Conservation (phyloP, 257 asterid species). For the Plantago elongata region DNA sequence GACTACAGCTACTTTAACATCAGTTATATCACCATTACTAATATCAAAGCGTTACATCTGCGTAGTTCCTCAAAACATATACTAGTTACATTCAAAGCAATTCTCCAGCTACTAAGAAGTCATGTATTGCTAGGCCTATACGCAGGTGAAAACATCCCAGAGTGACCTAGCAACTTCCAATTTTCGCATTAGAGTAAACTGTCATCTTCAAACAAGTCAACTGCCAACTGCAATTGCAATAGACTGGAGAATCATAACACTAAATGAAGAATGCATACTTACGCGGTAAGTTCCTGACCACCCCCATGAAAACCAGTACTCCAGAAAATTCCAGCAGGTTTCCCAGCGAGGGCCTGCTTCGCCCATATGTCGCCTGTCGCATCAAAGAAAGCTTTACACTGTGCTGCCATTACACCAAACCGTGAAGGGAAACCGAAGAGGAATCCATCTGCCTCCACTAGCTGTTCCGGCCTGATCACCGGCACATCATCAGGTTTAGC, state of each 20-base stretch:
- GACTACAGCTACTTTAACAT: no score
- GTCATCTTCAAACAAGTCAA: neutral
- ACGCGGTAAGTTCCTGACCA: slow-evolving; percentile 98
- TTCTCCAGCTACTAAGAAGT: no score
- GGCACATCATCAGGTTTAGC: slow-evolving; percentile 68
- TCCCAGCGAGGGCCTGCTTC: slow-evolving; percentile 81
- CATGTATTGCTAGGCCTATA: no score
- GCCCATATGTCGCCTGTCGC: slow-evolving; percentile 64
- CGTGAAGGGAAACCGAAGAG: slow-evolving; percentile 87
- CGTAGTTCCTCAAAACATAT: no score
- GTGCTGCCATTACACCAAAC: slow-evolving; percentile 95
- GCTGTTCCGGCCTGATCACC: slow-evolving; percentile 68
- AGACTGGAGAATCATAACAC: neutral
- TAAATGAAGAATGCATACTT: slow-evolving; percentile 26
- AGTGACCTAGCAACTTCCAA: no score
- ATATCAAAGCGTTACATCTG: no score
- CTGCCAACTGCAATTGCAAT: neutral
- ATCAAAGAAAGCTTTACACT: slow-evolving; percentile 84
- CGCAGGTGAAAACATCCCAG: no score
- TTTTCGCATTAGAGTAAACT: no score
- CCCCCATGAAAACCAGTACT: slow-evolving; percentile 98
- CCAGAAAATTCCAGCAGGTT: slow-evolving; percentile 96
- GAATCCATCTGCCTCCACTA: slow-evolving; percentile 90
- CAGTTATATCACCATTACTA: no score
- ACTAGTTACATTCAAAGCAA: no score